phyloP scores from a whole-genome alignment of 805 yeast genomes.

The Peterozyma xylosa region DNA sequence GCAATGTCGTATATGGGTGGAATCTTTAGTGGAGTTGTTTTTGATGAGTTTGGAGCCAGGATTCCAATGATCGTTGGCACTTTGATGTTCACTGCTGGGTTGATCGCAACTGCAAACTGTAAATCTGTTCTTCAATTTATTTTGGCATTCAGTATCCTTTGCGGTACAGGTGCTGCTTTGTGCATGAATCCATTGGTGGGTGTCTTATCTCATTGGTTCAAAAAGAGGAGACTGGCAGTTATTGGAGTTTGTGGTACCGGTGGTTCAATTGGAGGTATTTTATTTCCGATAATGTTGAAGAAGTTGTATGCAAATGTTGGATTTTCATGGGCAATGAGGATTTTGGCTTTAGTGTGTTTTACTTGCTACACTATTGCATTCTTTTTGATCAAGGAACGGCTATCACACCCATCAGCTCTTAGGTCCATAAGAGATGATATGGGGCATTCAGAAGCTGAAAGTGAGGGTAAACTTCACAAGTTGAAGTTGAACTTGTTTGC shows the following conservation, averaged over 20 bases:
- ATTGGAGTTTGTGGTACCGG: constrained; percentile 40
- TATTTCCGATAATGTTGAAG: constrained; percentile 39
- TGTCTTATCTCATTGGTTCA: constrained; percentile 36
- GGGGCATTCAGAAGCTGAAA: too few relatives aligned
- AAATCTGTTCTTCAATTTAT: constrained; percentile 47
- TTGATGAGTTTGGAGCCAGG: constrained; percentile 49
- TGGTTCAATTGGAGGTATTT: constrained; percentile 43
- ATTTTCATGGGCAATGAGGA: constrained; percentile 46
- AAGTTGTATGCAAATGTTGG: constrained; percentile 34
- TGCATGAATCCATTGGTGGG: constrained; percentile 37
- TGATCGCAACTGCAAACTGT: constrained; percentile 46
- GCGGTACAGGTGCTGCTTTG: constrained; percentile 35
- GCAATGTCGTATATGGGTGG: constrained; percentile 11
- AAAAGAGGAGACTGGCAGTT: constrained; percentile 33
- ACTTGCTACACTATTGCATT: constrained; percentile 25
- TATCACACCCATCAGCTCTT: constrained; percentile 9
- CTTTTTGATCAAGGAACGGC: constrained; percentile 27
- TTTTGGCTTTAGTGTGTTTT: constrained; percentile 35
- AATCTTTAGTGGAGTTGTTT: constrained; percentile 36
- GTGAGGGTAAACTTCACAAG: too few relatives aligned
- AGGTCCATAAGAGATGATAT: too few relatives aligned
- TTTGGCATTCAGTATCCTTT: constrained; percentile 40
- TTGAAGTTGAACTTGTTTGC: neutral
- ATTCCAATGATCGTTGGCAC: constrained; percentile 34
- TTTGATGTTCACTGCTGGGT: constrained; percentile 34